Percentiles rank a stretch among this genome's conserved stretches.
Conservation (phyloP, 208 protist genomes). For the Endotrypanum monterogeii region DNA sequence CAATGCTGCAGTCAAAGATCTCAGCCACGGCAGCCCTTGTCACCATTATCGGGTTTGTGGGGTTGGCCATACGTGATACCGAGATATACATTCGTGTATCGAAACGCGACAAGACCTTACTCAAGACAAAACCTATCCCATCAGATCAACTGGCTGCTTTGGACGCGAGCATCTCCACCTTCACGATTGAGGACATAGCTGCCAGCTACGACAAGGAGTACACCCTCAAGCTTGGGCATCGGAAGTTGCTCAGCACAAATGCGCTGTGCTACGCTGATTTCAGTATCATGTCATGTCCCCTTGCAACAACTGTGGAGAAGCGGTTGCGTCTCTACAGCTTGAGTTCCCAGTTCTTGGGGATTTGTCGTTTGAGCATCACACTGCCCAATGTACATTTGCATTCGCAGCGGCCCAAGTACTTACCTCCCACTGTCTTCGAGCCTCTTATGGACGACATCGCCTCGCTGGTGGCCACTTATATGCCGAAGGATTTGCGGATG, state of each 20-base stretch:
- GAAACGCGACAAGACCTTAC: constrained; percentile 20
- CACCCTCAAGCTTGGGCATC: constrained; percentile 59
- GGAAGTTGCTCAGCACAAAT: constrained; percentile 26
- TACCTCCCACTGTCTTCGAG: constrained; percentile 37
- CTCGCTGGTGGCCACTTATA: constrained; percentile 66
- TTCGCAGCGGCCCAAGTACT: constrained; percentile 17
- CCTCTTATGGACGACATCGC: constrained; percentile 70
- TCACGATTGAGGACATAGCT: constrained; percentile 27
- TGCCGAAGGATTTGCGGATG: constrained; percentile 57
- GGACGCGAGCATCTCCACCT: constrained; percentile 18
- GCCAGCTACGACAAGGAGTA: constrained; percentile 33
- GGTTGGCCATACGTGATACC: constrained; percentile 21
- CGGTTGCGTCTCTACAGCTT: constrained; percentile 67
- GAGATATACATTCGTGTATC: constrained; percentile 49
- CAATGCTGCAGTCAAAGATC: background rate
- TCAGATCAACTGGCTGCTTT: constrained; percentile 29
- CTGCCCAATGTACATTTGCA: constrained; percentile 33
- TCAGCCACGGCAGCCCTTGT: constrained; percentile 16
- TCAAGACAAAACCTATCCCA: constrained; percentile 37
- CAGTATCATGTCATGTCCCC: constrained; percentile 43
- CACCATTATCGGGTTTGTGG: constrained; percentile 36
- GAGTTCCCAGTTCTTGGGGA: constrained; percentile 50
- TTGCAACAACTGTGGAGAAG: constrained; percentile 36
- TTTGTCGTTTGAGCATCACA: constrained; percentile 47
- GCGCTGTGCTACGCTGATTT: constrained; percentile 72